A percentile compares a stretch with the other conserved stretches of the same genome.
Evolutionary conservation across 352 stramenopile genomes (phyloP).

Genomic region (Elongisporangium senticosum): DNA sequence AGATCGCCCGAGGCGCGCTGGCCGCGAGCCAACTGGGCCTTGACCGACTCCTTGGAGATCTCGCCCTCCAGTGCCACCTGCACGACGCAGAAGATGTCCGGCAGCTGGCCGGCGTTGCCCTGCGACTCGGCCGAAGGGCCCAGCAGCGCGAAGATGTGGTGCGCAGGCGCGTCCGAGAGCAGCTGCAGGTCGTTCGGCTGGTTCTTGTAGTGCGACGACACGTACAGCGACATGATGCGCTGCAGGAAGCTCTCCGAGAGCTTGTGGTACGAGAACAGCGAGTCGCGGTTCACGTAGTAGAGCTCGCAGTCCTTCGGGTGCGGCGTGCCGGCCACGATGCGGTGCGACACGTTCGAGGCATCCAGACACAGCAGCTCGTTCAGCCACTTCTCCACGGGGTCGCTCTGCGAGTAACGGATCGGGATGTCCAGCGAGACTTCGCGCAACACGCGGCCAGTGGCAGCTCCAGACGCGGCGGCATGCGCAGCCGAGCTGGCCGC

Average conservation of each 20-base stretch:
- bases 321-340: conserved; percentile 91
- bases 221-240: conserved; percentile 95
- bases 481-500: conserved; percentile 86
- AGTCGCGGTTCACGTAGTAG: conserved; percentile 98
- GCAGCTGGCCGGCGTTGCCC: conserved; percentile 87
- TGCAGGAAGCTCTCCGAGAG: conserved; percentile 95
- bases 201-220: conserved; percentile 99
- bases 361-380: conserved; percentile 98
- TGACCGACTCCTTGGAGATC: conserved; percentile 95
- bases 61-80: conserved; percentile 97
- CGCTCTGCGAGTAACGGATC: conserved; percentile 95
- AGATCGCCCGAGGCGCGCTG: conserved; percentile 97
- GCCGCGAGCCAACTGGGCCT: conserved; percentile 93
- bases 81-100: conserved; percentile 98
- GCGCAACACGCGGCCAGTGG: conserved; percentile 77
- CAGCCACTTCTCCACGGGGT: conserved; percentile 97
- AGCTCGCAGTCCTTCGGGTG: conserved; percentile 96
- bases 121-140: conserved; percentile 90
- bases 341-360: conserved; percentile 66
- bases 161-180: conserved; percentile 96
- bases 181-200: conserved; percentile 99
- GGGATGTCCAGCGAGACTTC: conserved; percentile 96
- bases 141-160: conserved; percentile 98
- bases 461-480: conserved; percentile 30
- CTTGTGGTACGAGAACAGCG: conserved; percentile 99